A percentile compares a stretch with the other conserved stretches of the same genome.
Conservation (phyloP, 2,329 filamentous ascomycete species). For the Fusarium scirpi region DNA sequence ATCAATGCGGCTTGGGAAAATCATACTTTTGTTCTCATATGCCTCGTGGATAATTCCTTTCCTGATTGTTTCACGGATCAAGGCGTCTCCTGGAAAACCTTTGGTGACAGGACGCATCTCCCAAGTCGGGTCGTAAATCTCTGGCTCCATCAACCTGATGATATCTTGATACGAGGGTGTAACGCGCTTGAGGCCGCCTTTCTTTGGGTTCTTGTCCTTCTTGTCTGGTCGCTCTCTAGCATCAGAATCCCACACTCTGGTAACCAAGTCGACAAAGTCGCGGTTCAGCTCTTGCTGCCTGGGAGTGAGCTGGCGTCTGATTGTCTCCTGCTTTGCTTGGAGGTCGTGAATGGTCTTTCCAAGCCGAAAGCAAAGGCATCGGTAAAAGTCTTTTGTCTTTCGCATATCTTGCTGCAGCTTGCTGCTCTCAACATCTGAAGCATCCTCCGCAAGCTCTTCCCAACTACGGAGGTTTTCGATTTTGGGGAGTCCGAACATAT, state of each 20-base stretch:
- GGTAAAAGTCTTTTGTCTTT: conserved; percentile 37
- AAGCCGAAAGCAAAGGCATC: conserved; percentile 55
- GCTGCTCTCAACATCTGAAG: neutral
- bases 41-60: conserved; percentile 59
- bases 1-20: conserved; percentile 54
- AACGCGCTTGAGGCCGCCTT: neutral
- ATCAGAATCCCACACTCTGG: conserved; percentile 33
- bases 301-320: conserved; percentile 20
- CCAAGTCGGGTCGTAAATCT: conserved; percentile 7
- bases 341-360: conserved; percentile 50
- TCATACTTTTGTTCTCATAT: conserved; percentile 56
- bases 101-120: neutral
- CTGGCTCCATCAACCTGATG: conserved; percentile 50
- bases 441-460: neutral
- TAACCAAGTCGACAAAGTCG: conserved; percentile 25
- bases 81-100: neutral
- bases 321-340: neutral
- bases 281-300: conserved; percentile 19
- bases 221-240: conserved; percentile 34
- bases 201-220: conserved; percentile 17
- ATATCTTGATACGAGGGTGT: conserved; percentile 47
- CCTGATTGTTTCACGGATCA: conserved; percentile 49
- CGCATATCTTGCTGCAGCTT: conserved; percentile 1
- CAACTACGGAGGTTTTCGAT: conserved; percentile 24
- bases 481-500: conserved; percentile 32